Evolutionary conservation across 768 basidiomycete genomes (phyloP).

Genomic region (Termitomyces sp.): DNA sequence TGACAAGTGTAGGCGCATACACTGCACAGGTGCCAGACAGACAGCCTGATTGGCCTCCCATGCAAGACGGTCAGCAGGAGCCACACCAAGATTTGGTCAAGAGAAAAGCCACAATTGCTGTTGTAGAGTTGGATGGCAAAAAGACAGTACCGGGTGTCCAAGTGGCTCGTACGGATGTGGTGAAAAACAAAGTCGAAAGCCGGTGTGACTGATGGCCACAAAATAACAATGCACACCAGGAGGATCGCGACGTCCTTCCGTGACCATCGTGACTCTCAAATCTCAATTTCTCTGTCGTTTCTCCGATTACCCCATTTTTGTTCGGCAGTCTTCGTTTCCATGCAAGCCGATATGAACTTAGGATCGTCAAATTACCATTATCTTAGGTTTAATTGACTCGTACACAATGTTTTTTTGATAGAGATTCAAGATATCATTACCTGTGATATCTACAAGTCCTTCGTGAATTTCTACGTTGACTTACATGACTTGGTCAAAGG

Average conservation of each 20-base stretch:
- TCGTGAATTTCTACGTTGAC: not conserved
- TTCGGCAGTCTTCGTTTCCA: not conserved
- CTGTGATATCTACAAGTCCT: not conserved
- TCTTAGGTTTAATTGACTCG: not conserved
- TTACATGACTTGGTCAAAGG: not conserved
- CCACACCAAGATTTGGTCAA: not conserved
- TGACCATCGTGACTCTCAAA: conserved; percentile 16
- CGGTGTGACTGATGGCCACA: conserved; percentile 20
- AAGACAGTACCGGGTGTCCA: not conserved
- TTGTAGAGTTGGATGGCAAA: not conserved
- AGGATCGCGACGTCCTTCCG: conserved; percentile 10
- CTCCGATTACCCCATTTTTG: conserved; percentile 6
- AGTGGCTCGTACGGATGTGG: conserved; percentile 12
- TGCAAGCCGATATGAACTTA: not conserved
- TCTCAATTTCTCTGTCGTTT: conserved; percentile 6
- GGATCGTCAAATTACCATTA: not conserved
- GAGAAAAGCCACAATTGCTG: not conserved
- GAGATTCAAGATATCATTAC: not conserved
- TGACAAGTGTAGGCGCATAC: conserved; percentile 1
- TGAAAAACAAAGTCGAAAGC: conserved; percentile 16
- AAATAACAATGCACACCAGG: conserved; percentile 9
- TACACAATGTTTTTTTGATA: not conserved
- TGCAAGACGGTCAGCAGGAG: not conserved
- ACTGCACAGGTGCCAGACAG: not conserved
- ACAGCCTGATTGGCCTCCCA: not conserved